Base-by-base conservation (phyloP, 768 basidiomycete genomes). In the Xerocomellus chrysenteron region DNA sequence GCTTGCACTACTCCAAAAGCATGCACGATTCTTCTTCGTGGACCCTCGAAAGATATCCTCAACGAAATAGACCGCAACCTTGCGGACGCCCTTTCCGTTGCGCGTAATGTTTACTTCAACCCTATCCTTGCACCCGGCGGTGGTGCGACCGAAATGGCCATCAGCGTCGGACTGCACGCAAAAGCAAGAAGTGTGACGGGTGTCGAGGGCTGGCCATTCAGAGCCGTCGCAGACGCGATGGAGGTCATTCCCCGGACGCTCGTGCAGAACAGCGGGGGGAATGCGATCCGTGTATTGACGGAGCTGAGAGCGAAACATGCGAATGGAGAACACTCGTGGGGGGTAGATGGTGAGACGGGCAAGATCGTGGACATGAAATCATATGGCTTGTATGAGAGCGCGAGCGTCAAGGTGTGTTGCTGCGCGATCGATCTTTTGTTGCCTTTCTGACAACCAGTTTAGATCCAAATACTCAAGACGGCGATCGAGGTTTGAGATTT, bases 51-150 rank as follows among this genome's bases (percentile, higher is more conserved):
- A 73, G 97, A 98, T 67, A 94, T 98, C 65, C 80, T 99, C 47
- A 97, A 98, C 73, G 97, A 98, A 76, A 92, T 98, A 63, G 97
- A 98, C 73, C 86, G 96, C 49, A 99, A 98, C 74, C 82, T 98
- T 32, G 93, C 94, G 2, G 97, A 99, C 65, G 97, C 96, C 35
- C 98, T 99, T 89, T 85, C 88, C 37, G 95, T 98, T 53, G 96
- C 96, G 3, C 87, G 96, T 26, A 99, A 98, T 67, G 95, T 94
- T 43, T 88, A 97, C 59, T 98, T 98, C 76, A 92, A 98, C 75
- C 97, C 97, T 4, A 75, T 80, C 6, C 85, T 99, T n/a, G 90
- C 89, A 0, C 96, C 96, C 0, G 96, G 96, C 8, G 95, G 96
- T 19, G 96, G 97, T 42, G 96, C 97, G 26, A 96, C 94, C 4